A percentile compares a stretch with the other conserved stretches of the same genome.
phyloP scores from a whole-genome alignment of 2,329 filamentous ascomycete genomes.

The Knoxdaviesia proteae region DNA sequence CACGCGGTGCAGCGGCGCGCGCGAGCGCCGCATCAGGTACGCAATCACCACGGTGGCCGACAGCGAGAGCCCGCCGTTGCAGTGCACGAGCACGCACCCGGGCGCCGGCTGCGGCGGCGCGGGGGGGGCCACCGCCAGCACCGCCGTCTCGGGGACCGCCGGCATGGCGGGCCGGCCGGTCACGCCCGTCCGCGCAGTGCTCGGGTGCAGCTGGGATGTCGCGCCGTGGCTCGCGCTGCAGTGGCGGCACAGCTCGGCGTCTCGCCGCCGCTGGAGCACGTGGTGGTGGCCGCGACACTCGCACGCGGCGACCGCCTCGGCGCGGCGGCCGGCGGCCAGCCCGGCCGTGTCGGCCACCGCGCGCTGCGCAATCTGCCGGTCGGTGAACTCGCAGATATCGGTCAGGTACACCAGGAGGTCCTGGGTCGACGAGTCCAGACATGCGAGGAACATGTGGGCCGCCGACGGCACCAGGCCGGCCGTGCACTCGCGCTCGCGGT shows the following conservation, averaged over 20 bases:
- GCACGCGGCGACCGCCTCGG: no score
- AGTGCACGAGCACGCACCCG: conserved; percentile 12
- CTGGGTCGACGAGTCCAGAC: conserved; percentile 8
- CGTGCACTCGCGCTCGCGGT: conserved; percentile 7
- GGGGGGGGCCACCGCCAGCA: no score
- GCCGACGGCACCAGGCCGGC: conserved; percentile 6
- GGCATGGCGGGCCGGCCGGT: no score
- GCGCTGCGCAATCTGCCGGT: conserved; percentile 1
- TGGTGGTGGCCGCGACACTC: no score
- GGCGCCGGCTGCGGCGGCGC: no score
- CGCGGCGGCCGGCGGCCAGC: no score
- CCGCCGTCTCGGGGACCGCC: no score
- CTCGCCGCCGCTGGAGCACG: background rate
- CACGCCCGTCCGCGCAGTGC: no score
- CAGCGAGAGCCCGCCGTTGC: conserved; percentile 14
- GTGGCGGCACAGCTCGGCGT: background rate
- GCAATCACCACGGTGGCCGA: conserved; percentile 12
- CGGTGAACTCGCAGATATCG: conserved; percentile 10
- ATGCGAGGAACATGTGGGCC: conserved; percentile 9
- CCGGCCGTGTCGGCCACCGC: no score
- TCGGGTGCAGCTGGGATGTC: no score
- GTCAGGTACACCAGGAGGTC: conserved; percentile 8
- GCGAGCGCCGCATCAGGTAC: conserved; percentile 13
- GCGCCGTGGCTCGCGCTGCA: background rate
- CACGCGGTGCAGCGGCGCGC: conserved; percentile 4